Base-by-base conservation (phyloP, 78 protist genomes). In the Andalucia godoyi region DNA sequence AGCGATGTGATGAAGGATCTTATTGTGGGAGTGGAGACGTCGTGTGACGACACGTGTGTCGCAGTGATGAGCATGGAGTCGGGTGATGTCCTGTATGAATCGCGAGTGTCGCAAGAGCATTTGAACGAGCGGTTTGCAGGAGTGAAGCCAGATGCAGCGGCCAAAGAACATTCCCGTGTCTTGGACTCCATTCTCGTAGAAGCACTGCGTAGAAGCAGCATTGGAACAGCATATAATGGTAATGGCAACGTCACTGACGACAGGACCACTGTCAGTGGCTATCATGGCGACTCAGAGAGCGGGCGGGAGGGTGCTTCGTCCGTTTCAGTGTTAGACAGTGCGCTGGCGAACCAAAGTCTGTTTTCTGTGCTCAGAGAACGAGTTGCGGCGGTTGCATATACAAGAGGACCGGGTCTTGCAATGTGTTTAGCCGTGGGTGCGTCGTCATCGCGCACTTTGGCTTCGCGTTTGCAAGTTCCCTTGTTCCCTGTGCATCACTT, bases 21-120 rank as follows among this genome's bases (percentile, higher is more conserved):
- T 66, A 10, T 82, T 1, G 4, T 83, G 61, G 88, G 84, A 18
- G 64, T 83, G 36, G 88, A 83, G 53, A 77, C 88, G 47, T 66
- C 77, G 37, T 83, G 88, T 58, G 88, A 83, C 66, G 88, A 83
- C 29, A 77, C 88, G 13, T 52, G 83, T 54, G 76, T 79, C 30
- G 88, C 79, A 2, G 54, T 77, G n/a, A 49, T 83, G n/a, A 53
- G 57, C 10, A 60, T 64, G 29, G 63, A 52, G 21, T 21, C 21
- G 32, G 66, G 80, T 5, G 4, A 58, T 15, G 69, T 83, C 36
- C 45, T 65, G 17, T 18, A 62, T 0, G 69, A 74, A 46, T 63
- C 9, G 23, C 32, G n/a, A 17, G 39, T 39, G 23, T 36, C 83
- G 27, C 88, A 83, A 46, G 57, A 66, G 75, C 52, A 43, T 39